Conservation (phyloP, 2,329 filamentous ascomycete species). For the Macroventuria anomochaeta region DNA sequence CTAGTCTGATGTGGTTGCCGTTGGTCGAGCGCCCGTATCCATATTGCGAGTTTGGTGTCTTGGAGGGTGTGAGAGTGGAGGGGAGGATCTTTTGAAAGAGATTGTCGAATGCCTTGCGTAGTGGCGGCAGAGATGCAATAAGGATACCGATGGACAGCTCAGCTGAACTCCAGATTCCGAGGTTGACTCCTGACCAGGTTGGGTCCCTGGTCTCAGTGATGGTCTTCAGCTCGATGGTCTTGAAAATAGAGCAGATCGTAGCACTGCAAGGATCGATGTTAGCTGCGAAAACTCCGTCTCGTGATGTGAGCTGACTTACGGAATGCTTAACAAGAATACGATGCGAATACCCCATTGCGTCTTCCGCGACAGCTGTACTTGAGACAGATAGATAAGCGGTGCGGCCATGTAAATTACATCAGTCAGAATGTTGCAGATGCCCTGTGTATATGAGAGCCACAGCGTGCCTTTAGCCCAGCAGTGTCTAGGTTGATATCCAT, state of each 20-base stretch:
- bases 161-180: constrained; percentile 35
- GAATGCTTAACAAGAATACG: constrained; percentile 39
- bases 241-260: constrained; percentile 39
- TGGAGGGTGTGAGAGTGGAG: constrained; percentile 13
- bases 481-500: constrained; percentile 15
- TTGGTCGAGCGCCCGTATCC: constrained; percentile 21
- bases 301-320: constrained; percentile 26
- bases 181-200: constrained; percentile 34
- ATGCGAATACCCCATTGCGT: constrained; percentile 39
- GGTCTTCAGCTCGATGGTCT: constrained; percentile 32
- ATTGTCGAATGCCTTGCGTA: constrained; percentile 35
- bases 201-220: constrained; percentile 32
- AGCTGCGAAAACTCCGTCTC: neutral
- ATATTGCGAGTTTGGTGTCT: constrained; percentile 15
- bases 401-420: constrained; percentile 39
- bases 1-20: constrained; percentile 19
- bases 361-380: constrained; percentile 29
- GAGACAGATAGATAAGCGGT: constrained; percentile 36
- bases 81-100: constrained; percentile 28
- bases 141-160: constrained; percentile 33
- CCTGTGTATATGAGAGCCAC: constrained; percentile 34
- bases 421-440: constrained; percentile 38
- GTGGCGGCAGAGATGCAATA: constrained; percentile 32
- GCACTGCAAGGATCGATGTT: constrained; percentile 21
- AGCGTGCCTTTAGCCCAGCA: constrained; percentile 35